Conservation (phyloP, 116 monocot species). For the Trichopus zeylanicus region DNA sequence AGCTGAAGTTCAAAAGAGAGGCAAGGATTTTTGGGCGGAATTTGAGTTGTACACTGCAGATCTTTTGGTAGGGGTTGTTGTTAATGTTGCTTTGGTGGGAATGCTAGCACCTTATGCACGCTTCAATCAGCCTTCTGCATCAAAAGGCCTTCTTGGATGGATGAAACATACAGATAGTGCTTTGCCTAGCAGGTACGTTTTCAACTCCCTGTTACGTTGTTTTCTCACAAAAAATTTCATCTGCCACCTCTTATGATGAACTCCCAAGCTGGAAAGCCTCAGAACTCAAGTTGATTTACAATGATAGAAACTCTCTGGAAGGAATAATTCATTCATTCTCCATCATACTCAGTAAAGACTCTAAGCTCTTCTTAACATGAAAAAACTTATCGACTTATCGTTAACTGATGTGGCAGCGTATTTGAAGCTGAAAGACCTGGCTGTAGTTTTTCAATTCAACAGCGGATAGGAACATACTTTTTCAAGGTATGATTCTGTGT, state of each 20-base stretch:
- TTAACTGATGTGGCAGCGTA: slow-evolving; percentile 61
- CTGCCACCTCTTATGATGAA: no score
- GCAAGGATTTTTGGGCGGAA: slow-evolving; percentile 95
- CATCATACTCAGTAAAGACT: no score
- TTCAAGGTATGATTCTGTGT: slow-evolving; percentile 77
- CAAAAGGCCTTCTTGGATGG: slow-evolving; percentile 41
- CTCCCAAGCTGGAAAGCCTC: no score
- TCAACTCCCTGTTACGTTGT: not conserved
- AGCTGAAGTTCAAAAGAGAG: slow-evolving; percentile 91
- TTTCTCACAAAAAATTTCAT: no score
- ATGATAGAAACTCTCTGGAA: no score
- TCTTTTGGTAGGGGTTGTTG: slow-evolving; percentile 85
- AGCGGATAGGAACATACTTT: slow-evolving; percentile 80
- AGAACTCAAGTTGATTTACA: no score
- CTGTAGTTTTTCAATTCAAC: slow-evolving; percentile 67
- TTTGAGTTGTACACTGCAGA: slow-evolving; percentile 95
- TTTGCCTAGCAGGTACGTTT: slow-evolving; percentile 73
- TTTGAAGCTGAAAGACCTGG: slow-evolving; percentile 97
- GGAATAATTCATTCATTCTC: no score
- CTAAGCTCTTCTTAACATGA: no score
- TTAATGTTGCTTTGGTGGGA: slow-evolving; percentile 77
- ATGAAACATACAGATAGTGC: slow-evolving; percentile 47
- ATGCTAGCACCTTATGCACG: slow-evolving; percentile 96
- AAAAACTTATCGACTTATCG: no score
- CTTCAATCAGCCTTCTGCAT: slow-evolving; percentile 47